Percentiles rank a stretch among this genome's conserved stretches.
These are phyloP conservation scores for Psilocybe subaeruginosa DNA, from an alignment of 768 basidiomycete genomes.

Conservation along the genomic window DNA sequence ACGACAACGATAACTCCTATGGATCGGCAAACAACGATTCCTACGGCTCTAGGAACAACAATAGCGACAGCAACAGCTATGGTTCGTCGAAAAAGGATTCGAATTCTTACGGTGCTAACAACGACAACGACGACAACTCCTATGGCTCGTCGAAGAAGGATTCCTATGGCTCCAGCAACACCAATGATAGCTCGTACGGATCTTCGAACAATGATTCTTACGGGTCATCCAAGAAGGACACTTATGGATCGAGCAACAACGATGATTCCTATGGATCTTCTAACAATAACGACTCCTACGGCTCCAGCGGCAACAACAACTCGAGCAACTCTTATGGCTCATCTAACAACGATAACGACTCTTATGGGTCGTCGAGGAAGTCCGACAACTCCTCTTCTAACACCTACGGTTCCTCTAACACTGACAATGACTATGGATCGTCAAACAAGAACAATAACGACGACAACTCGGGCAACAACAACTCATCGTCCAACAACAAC, in stretches of 20 bases:
- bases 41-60: conserved; percentile 21
- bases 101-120: conserved; percentile 20
- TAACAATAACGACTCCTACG: conserved; percentile 27
- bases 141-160: conserved; percentile 25
- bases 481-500: conserved; percentile 24
- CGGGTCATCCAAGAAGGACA: conserved; percentile 20
- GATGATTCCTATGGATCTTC: conserved; percentile 27
- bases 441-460: conserved; percentile 17
- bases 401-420: conserved; percentile 22
- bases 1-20: conserved; percentile 23
- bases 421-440: conserved; percentile 14
- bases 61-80: conserved; percentile 21
- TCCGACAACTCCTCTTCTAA: conserved; percentile 16
- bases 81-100: conserved; percentile 15
- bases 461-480: conserved; percentile 12
- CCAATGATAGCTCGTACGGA: conserved; percentile 14
- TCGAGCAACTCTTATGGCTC: conserved; percentile 23
- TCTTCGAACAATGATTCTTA: conserved; percentile 24
- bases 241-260: conserved; percentile 7
- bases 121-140: conserved; percentile 9
- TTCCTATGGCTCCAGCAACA: conserved; percentile 21
- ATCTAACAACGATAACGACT: conserved; percentile 24
- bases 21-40: conserved; percentile 26
- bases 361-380: conserved; percentile 17
- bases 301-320: conserved; percentile 26